These are phyloP conservation scores for Inga oerstediana DNA, from an alignment of 306 rosid genomes.

Conservation along the genomic window DNA sequence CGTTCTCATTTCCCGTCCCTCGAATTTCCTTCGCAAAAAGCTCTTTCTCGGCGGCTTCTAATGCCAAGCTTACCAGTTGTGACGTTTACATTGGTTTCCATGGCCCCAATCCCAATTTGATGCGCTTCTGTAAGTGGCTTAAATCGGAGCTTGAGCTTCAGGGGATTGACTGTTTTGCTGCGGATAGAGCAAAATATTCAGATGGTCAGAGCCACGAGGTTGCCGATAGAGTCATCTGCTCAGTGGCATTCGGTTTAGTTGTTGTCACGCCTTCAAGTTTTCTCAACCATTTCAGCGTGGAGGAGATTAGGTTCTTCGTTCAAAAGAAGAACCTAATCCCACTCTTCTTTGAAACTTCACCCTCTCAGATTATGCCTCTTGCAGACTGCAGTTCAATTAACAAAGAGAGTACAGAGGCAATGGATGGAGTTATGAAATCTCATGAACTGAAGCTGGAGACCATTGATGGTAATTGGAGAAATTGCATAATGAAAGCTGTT, in stretches of 20 bases:
- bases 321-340: slow-evolving; percentile 90
- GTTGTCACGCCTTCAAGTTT: slow-evolving; percentile 66
- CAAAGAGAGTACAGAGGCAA: slow-evolving; percentile 68
- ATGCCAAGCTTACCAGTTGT: slow-evolving; percentile 67
- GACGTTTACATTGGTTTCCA: slow-evolving; percentile 88
- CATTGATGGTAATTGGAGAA: slow-evolving; percentile 72
- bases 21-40: slow-evolving; percentile 73
- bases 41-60: slow-evolving; percentile 63
- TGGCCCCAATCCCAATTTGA: slow-evolving; percentile 62
- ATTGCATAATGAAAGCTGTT: slow-evolving; percentile 56
- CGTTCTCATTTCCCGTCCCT: slow-evolving; percentile 85
- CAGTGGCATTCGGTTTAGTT: slow-evolving; percentile 74
- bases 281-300: slow-evolving; percentile 63
- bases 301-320: slow-evolving; percentile 80
- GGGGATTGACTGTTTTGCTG: slow-evolving; percentile 86
- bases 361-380: slow-evolving; percentile 59
- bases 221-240: slow-evolving; percentile 79
- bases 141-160: slow-evolving; percentile 89
- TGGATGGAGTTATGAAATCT: slow-evolving; percentile 64
- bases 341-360: slow-evolving; percentile 62
- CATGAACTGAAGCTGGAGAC: slow-evolving; percentile 71
- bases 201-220: slow-evolving; percentile 82
- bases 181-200: slow-evolving; percentile 76
- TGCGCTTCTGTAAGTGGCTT: slow-evolving; percentile 84
- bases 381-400: slow-evolving; percentile 54